phyloP scores from a whole-genome alignment of 371 early-diverging fungal species.

The Amoeboradix gromovi region DNA sequence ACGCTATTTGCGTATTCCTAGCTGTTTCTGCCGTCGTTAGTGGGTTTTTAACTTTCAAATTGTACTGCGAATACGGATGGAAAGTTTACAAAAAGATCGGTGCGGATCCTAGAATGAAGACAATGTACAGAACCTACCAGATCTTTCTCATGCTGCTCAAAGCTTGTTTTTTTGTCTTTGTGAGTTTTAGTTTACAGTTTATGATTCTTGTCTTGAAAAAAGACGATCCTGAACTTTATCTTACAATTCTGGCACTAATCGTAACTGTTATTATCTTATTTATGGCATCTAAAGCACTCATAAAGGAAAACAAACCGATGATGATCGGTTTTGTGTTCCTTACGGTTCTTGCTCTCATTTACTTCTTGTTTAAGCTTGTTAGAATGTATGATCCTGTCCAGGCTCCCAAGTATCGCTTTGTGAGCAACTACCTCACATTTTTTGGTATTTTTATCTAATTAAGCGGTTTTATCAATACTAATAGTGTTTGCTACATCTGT shows the following conservation, averaged over 20 bases:
- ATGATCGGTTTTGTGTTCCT: slow-evolving; percentile 35
- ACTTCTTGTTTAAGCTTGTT: slow-evolving; percentile 53
- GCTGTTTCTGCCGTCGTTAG: slow-evolving; percentile 11
- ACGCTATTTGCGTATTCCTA: slow-evolving; percentile 15
- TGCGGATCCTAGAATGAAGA: slow-evolving; percentile 50
- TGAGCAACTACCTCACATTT: slow-evolving; percentile 45
- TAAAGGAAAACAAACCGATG: slow-evolving; percentile 24
- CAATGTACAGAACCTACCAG: slow-evolving; percentile 54
- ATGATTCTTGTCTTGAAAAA: slow-evolving; percentile 35
- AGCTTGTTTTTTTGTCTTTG: slow-evolving; percentile 53
- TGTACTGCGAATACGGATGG: slow-evolving; percentile 74
- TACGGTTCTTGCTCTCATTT: slow-evolving; percentile 33
- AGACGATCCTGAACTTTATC: slow-evolving; percentile 25
- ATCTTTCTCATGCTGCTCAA: slow-evolving; percentile 58
- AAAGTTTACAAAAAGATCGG: slow-evolving; percentile 75
- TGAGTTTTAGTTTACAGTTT: slow-evolving; percentile 57
- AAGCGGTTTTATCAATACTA: slow-evolving; percentile 31
- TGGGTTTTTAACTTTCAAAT: slow-evolving; percentile 14
- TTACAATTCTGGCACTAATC: slow-evolving; percentile 43
- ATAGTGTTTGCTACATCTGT: slow-evolving; percentile 33
- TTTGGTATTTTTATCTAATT: slow-evolving; percentile 24
- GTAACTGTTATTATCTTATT: slow-evolving; percentile 23
- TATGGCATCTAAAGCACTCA: slow-evolving; percentile 8
- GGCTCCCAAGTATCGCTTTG: slow-evolving; percentile 21
- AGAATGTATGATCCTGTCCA: slow-evolving; percentile 39